Evolutionary conservation across 768 basidiomycete species (phyloP).

Genomic region (Grammothele lineata): DNA sequence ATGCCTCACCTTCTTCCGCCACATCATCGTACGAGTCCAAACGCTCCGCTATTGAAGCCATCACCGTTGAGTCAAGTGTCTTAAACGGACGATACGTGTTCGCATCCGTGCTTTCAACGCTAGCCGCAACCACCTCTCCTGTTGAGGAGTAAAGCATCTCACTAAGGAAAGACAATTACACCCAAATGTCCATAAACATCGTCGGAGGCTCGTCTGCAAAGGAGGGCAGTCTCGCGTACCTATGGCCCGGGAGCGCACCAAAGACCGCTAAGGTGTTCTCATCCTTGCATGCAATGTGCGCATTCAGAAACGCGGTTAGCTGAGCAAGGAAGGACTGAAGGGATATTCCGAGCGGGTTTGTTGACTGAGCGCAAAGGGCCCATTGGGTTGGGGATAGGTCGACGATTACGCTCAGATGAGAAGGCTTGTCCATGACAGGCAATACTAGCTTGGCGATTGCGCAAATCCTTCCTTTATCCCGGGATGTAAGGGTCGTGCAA

Average conservation of each 20-base stretch:
- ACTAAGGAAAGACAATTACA: conserved; percentile 34
- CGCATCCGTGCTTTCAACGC: conserved; percentile 47
- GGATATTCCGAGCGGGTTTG: conserved; percentile 47
- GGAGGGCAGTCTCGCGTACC: conserved; percentile 38
- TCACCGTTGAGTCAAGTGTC: conserved; percentile 64
- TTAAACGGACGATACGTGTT: conserved; percentile 86
- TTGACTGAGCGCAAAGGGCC: conserved; percentile 52
- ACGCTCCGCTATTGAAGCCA: conserved; percentile 56
- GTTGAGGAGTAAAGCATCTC: conserved; percentile 74
- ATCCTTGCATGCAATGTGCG: conserved; percentile 85
- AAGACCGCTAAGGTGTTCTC: conserved; percentile 93
- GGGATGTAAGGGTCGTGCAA: too few species aligned
- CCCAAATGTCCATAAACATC: background rate
- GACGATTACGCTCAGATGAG: conserved; percentile 77
- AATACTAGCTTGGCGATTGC: background rate
- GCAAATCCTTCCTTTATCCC: too few species aligned
- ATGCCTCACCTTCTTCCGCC: conserved; percentile 46
- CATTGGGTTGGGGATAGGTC: conserved; percentile 87
- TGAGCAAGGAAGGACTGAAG: conserved; percentile 77
- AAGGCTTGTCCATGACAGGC: conserved; percentile 41
- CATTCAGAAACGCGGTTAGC: conserved; percentile 86
- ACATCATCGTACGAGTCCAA: conserved; percentile 47
- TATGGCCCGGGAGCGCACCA: conserved; percentile 81
- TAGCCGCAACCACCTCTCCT: conserved; percentile 39
- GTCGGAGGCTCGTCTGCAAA: background rate